phyloP scores from a whole-genome alignment of 1,284 basidiomycete species.

The Cystobasidium sp. region DNA sequence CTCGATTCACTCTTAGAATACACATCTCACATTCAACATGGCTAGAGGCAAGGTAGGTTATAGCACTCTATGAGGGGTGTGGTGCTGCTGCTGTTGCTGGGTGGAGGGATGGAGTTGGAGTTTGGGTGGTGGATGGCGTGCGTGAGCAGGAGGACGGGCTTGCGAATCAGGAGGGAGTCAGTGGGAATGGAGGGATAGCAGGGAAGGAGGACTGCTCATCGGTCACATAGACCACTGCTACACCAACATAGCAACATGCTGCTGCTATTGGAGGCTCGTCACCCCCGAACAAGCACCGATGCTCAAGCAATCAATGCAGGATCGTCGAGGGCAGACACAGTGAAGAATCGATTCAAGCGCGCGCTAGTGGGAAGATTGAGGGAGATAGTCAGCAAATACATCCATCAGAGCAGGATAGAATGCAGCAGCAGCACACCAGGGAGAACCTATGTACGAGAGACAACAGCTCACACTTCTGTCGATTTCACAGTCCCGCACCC shows the following conservation, averaged over 20 bases:
- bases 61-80: not conserved
- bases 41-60: conserved; percentile 16
- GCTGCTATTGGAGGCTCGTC: not conserved
- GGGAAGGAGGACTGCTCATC: not conserved
- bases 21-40: conserved; percentile 1
- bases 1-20: not conserved
- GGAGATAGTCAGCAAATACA: not conserved
- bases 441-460: not conserved
- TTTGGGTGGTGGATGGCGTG: not conserved
- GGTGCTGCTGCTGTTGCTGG: not conserved
- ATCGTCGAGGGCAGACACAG: not conserved
- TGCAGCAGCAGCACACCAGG: not conserved
- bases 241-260: too few relatives aligned
- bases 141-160: not conserved
- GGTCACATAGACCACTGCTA: too few relatives aligned
- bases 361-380: not conserved
- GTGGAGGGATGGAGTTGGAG: conserved; percentile 2
- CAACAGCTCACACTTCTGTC: conserved; percentile 31
- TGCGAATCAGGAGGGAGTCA: not conserved
- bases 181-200: too few relatives aligned
- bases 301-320: not conserved
- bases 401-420: not conserved
- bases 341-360: not conserved
- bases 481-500: conserved; percentile 28
- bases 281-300: not conserved